Evolutionary conservation across 805 yeast genomes (phyloP).

Genomic region (Candida ortonii): DNA sequence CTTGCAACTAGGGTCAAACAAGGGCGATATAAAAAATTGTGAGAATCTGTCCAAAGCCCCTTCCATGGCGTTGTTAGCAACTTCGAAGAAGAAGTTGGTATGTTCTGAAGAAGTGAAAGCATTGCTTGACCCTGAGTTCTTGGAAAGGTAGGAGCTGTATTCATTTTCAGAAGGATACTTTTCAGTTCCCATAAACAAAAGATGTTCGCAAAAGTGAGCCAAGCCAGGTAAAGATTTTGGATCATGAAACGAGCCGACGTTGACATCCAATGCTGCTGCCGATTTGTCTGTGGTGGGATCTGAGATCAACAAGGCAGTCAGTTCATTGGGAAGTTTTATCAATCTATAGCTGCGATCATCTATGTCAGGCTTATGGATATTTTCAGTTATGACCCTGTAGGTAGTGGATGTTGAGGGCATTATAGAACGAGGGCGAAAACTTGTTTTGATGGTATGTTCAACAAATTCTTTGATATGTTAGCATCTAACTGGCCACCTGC

Average conservation of each 20-base stretch:
- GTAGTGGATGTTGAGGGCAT: slow-evolving; percentile 4
- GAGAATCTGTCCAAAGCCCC: slow-evolving; percentile 93
- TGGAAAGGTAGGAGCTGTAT: slow-evolving; percentile 67
- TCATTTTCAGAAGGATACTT: slow-evolving; percentile 76
- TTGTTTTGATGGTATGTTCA: too few species aligned
- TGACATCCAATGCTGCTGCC: slow-evolving; percentile 77
- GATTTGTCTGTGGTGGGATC: slow-evolving; percentile 72
- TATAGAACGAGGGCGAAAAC: not conserved
- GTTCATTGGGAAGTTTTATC: slow-evolving; percentile 54
- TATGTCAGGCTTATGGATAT: slow-evolving; percentile 41
- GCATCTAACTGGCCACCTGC: too few species aligned
- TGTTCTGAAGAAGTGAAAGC: slow-evolving; percentile 89
- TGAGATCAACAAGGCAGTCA: slow-evolving; percentile 60
- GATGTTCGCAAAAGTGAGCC: slow-evolving; percentile 76
- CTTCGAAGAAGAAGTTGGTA: slow-evolving; percentile 89
- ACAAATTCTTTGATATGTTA: too few species aligned
- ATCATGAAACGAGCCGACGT: slow-evolving; percentile 74
- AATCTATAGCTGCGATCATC: slow-evolving; percentile 79
- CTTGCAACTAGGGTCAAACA: slow-evolving; percentile 69
- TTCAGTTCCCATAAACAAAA: slow-evolving; percentile 75
- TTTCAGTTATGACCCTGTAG: slow-evolving; percentile 19
- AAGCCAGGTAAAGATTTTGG: slow-evolving; percentile 62
- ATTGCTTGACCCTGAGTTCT: slow-evolving; percentile 85
- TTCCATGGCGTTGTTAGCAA: slow-evolving; percentile 67
- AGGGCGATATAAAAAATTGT: slow-evolving; percentile 85